These are phyloP conservation scores for Penicillium sp. DNA, from an alignment of 2,329 filamentous ascomycete species.

Conservation along the genomic window DNA sequence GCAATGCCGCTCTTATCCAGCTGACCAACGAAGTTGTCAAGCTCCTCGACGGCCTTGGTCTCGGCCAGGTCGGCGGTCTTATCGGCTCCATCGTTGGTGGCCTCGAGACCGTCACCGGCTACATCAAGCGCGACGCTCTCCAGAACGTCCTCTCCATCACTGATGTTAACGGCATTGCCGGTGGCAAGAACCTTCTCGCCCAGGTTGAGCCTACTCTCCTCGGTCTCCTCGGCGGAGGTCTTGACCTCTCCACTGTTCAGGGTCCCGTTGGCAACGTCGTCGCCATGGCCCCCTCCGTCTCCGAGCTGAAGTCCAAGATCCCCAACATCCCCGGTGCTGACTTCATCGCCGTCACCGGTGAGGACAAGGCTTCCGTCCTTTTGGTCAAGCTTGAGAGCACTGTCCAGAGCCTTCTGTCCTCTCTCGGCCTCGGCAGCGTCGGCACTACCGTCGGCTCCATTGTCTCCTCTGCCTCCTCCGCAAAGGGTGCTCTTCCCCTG, in stretches of 20 bases:
- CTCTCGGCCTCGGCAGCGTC: slow-evolving; percentile 16
- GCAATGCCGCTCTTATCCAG: slow-evolving; percentile 15
- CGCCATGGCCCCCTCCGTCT: slow-evolving; percentile 9
- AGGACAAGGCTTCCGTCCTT: slow-evolving; percentile 13
- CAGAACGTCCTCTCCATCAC: slow-evolving; percentile 14
- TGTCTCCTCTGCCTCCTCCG: slow-evolving; percentile 6
- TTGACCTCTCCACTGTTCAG: slow-evolving; percentile 13
- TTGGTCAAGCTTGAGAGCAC: slow-evolving; percentile 18
- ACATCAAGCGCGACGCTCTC: slow-evolving; percentile 12
- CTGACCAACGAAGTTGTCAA: slow-evolving; percentile 13
- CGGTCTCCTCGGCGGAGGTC: slow-evolving; percentile 10
- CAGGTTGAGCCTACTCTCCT: slow-evolving; percentile 12
- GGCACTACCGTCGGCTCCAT: slow-evolving; percentile 15
- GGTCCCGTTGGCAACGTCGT: slow-evolving; percentile 19
- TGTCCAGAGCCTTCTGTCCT: slow-evolving; percentile 12
- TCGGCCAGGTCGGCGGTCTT: slow-evolving; percentile 12
- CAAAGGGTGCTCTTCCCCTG: slow-evolving; percentile 1
- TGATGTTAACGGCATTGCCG: slow-evolving; percentile 6
- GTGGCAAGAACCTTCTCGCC: slow-evolving; percentile 11
- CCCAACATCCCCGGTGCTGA: slow-evolving; percentile 12
- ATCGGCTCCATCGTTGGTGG: slow-evolving; percentile 17
- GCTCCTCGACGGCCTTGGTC: slow-evolving; percentile 16
- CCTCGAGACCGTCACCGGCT: slow-evolving; percentile 10
- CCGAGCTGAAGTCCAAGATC: slow-evolving; percentile 11
- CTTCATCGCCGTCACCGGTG: slow-evolving; percentile 16